Base-by-base conservation (phyloP, 805 yeast species). In the Candida palmyrensis region DNA sequence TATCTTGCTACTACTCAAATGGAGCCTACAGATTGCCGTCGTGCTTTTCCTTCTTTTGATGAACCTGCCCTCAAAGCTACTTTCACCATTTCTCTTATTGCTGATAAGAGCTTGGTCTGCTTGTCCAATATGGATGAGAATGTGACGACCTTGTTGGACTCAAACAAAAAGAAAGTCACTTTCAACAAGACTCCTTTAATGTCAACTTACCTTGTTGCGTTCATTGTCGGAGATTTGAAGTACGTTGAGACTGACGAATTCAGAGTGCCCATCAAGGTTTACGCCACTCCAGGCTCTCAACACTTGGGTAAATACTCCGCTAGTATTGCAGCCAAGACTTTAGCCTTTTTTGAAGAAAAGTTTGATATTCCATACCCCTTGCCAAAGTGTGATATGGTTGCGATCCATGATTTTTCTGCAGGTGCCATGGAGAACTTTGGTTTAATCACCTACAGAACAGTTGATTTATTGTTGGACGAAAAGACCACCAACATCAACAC, bases 361-460 rank as follows among this genome's bases (percentile, higher is more conserved):
- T 84, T 84, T 54, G 87, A 77, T 37, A 81, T 84, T 43, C 74
- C 81, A 38, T 84, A 83, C 55, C 85, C 84, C 20, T 68, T 84
- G 49, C 92, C 92, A 32, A 84, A 84, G 59, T 72, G 80, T 65
- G 92, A 84, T 54, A 74, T 81, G 65, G 83, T 83, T 36, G 90
- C 89, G 15, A 81, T 82, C 41, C 90, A 82, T 49, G 92, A 82
- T 58, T 84, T 83, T 57, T 68, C 84, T 22, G 88, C 88, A 14
- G 92, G 92, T 48, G 95, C 95, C 30, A 84, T 84, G 95, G 95
- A 84, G 62, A 84, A 84, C 59, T 82, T 82, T 71, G 88, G 88
- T 37, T 68, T 82, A 49, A 74, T 84, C 47, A 84, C 92, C 16
- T 84, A 80, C 61, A 74, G 92, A 60, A 80, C 83, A 29, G 82